Evolutionary conservation across 78 protist genomes (phyloP), one percentile per base, ranked within the genome.

Genomic region (Emiliania huxleyi): DNA sequence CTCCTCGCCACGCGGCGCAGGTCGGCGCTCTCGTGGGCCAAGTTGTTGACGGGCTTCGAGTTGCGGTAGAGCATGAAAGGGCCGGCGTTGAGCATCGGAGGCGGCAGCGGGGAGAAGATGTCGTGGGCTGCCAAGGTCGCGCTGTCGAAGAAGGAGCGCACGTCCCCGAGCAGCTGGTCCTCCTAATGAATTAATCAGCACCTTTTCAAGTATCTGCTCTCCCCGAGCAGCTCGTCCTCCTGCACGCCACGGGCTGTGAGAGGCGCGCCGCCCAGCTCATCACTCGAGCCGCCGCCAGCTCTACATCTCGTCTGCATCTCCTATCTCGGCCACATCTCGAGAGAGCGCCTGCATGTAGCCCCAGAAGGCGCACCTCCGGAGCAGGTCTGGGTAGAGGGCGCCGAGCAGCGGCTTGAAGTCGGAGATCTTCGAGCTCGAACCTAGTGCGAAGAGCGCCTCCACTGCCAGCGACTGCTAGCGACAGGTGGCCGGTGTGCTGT

Each of bases 391-490:
- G 46, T 40, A 77, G 35, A 77, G 85, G n/a, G 2, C 48, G 3
- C 48, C 85, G 85, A 77, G 46, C n/a, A 77, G 1, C 48, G 85
- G 85, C 46, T 77, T 77, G 48, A 77, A 40, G 23, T 77, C 85
- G 85, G 85, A 77, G 44, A 77, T 19, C 29, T 77, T 77, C 4
- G 85, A 77, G 11, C 46, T 22, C 11, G 43, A 29, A 40, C 81
- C 81, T 29, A 22, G 40, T 6, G 8, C 81, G n/a, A n/a, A n/a
- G n/a, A n/a, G n/a, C n/a, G n/a, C n/a, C n/a, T n/a, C n/a, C n/a
- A n/a, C n/a, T n/a, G n/a, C n/a, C n/a, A n/a, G n/a, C n/a, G n/a
- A n/a, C n/a, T n/a, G n/a, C n/a, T n/a, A n/a, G n/a, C n/a, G n/a
- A n/a, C n/a, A n/a, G n/a, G n/a, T n/a, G n/a, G n/a, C n/a, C n/a